Percentiles rank a stretch among this genome's conserved stretches.
phyloP scores from a whole-genome alignment of 495 filamentous ascomycete genomes.

The Hyaloscypha variabilis region DNA sequence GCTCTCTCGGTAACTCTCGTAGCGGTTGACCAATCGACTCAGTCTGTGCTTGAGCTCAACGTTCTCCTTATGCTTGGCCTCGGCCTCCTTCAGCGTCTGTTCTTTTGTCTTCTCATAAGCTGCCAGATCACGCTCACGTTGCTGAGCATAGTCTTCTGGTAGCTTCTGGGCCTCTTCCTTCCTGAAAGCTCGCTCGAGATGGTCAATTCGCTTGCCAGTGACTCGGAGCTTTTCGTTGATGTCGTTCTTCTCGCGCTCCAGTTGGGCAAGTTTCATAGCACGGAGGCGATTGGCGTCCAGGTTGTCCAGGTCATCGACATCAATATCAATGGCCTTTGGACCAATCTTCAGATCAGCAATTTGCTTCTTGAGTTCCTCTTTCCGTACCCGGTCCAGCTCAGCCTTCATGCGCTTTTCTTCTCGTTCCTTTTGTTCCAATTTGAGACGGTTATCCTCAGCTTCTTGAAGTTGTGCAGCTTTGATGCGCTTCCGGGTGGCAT shows the following conservation, averaged over 20 bases:
- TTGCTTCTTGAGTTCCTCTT: conserved; percentile 93
- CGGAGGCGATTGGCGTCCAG: conserved; percentile 88
- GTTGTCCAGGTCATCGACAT: conserved; percentile 72
- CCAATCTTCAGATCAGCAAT: conserved; percentile 88
- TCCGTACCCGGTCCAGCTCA: conserved; percentile 88
- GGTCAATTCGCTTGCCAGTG: conserved; percentile 94
- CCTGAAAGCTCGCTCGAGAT: conserved; percentile 94
- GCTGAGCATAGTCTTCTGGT: conserved; percentile 79
- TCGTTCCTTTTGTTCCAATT: conserved; percentile 87
- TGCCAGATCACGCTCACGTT: conserved; percentile 78
- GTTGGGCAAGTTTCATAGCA: conserved; percentile 89
- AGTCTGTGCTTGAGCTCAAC: conserved; percentile 92
- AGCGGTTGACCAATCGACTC: conserved; percentile 73
- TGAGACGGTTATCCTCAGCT: conserved; percentile 82
- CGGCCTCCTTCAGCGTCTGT: conserved; percentile 75
- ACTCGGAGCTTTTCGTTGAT: conserved; percentile 86
- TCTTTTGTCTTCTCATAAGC: conserved; percentile 78
- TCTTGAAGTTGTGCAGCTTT: conserved; percentile 84
- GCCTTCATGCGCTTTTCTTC: conserved; percentile 86
- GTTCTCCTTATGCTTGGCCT: conserved; percentile 87
- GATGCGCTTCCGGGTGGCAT: conserved; percentile 80
- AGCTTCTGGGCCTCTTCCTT: conserved; percentile 94
- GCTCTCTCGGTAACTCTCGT: conserved; percentile 78
- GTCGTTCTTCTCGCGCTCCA: conserved; percentile 97
- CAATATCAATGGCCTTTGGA: conserved; percentile 79